Evolutionary conservation across 2,329 filamentous ascomycete species (phyloP).

Genomic region (Fusarium sp.): DNA sequence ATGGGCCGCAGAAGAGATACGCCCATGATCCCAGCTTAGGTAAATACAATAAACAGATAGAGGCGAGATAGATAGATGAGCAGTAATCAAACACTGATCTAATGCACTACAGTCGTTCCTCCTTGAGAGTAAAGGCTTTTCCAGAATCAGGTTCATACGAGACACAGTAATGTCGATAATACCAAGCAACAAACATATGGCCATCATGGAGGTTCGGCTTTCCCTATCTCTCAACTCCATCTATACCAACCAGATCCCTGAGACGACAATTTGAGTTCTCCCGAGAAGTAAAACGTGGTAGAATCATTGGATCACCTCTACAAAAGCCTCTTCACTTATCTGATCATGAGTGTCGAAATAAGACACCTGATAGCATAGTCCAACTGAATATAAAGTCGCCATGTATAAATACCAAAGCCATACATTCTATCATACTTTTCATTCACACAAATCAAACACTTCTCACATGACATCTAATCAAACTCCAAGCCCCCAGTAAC

Average conservation of each 20-base stretch:
- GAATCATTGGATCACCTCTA: background rate
- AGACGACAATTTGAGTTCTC: background rate
- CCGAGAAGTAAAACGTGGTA: background rate
- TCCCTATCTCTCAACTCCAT: background rate
- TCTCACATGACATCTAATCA: background rate
- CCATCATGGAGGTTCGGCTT: background rate
- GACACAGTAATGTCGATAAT: background rate
- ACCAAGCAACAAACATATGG: background rate
- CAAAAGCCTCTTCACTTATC: background rate
- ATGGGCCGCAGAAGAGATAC: background rate
- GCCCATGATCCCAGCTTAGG: background rate
- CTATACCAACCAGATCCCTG: background rate
- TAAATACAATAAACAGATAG: background rate
- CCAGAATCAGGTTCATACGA: background rate
- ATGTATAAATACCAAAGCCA: background rate
- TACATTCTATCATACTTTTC: background rate
- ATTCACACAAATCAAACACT: background rate
- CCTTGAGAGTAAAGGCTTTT: background rate
- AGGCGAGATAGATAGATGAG: background rate
- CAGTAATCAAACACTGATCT: no score
- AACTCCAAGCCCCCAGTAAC: conserved; percentile 6
- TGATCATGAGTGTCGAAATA: background rate
- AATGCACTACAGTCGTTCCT: background rate
- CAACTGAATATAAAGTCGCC: background rate
- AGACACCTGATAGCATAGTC: background rate